These are phyloP conservation scores for Neurospora sp. DNA, from an alignment of 495 filamentous ascomycete genomes.

Conservation along the genomic window DNA sequence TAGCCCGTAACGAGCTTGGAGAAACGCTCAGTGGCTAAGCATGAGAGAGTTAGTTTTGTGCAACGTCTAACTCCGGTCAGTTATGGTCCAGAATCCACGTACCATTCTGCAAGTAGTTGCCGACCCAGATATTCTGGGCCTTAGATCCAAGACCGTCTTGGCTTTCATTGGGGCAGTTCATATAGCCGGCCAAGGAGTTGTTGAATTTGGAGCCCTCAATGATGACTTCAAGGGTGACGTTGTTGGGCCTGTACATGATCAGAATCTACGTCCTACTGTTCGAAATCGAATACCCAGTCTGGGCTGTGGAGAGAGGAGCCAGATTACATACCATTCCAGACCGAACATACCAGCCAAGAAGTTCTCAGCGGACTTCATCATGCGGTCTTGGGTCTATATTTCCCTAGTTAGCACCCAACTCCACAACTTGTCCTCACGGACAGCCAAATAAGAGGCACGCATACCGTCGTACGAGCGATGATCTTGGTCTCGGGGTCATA, in stretches of 20 bases:
- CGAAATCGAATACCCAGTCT: too few relatives aligned
- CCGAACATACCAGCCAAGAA: constrained; percentile 67
- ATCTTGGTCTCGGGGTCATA: constrained; percentile 53
- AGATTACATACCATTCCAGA: constrained; percentile 35
- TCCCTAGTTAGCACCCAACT: constrained; percentile 38
- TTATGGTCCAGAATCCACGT: neutral
- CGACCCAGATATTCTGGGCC: constrained; percentile 44
- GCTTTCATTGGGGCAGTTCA: constrained; percentile 49
- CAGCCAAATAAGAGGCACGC: constrained; percentile 55
- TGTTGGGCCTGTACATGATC: constrained; percentile 27
- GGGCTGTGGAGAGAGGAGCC: neutral
- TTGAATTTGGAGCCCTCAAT: constrained; percentile 54
- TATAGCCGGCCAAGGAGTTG: constrained; percentile 52
- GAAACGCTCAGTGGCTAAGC: constrained; percentile 36
- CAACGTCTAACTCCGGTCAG: neutral
- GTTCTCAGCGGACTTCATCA: constrained; percentile 62
- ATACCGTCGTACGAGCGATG: constrained; percentile 50
- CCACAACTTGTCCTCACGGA: constrained; percentile 15
- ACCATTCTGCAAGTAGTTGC: constrained; percentile 40
- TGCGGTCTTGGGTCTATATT: constrained; percentile 50
- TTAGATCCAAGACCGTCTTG: constrained; percentile 36
- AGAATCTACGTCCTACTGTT: constrained; percentile 31
- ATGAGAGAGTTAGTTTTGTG: neutral
- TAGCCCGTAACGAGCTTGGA: constrained; percentile 36
- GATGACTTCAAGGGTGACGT: constrained; percentile 53